phyloP scores from a whole-genome alignment of 192 early-diverging fungal genomes.

The Allomyces javanicus region DNA sequence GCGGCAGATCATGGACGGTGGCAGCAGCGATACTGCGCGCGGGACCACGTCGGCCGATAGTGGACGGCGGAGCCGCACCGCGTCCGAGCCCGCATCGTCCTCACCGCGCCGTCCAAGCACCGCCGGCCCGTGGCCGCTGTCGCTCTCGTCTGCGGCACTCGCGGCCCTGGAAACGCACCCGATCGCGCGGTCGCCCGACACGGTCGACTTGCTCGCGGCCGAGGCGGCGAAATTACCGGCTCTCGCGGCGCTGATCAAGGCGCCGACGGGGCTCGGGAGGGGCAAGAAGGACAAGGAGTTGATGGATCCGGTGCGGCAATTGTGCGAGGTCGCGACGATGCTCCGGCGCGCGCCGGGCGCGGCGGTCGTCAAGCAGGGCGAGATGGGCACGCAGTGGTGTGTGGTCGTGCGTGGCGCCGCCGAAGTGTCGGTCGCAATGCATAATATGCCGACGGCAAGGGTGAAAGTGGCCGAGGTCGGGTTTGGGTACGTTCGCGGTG shows the following conservation, averaged over 20 bases:
- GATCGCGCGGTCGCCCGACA: background rate
- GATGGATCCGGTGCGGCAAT: background rate
- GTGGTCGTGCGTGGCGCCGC: background rate
- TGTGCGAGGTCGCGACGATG: background rate
- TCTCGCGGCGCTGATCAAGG: background rate
- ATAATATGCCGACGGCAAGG: background rate
- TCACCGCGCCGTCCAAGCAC: background rate
- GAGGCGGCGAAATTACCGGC: background rate
- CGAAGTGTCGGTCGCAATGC: background rate
- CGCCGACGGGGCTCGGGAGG: background rate
- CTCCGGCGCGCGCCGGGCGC: background rate
- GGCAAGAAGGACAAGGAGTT: background rate
- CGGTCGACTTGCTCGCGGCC: background rate
- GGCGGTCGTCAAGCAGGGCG: background rate
- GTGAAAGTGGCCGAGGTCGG: background rate
- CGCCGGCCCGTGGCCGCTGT: background rate
- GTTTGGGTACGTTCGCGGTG: background rate
- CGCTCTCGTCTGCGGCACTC: background rate
- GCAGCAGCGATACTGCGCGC: background rate
- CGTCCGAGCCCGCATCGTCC: background rate
- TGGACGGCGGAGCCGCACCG: background rate
- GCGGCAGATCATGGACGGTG: background rate
- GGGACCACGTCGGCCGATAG: background rate
- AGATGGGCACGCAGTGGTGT: background rate
- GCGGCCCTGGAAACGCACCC: background rate